Evolutionary conservation across 2,329 filamentous ascomycete genomes (phyloP), one percentile per base, ranked within the genome.

Genomic region (Hirsutella thompsonii): DNA sequence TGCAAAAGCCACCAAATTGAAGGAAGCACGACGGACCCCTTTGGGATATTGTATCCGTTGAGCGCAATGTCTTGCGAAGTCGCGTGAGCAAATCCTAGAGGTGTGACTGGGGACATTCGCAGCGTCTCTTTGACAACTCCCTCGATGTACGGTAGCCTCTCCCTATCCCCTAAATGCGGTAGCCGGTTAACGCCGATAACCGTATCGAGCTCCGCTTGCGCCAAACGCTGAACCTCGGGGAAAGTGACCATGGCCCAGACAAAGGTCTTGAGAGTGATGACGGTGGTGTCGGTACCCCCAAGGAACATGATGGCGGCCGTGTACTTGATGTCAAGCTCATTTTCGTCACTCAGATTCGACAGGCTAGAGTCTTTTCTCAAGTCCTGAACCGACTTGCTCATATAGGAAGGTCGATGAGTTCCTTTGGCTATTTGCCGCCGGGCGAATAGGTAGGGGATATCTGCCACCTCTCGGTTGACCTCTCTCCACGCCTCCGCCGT

Each of bases 1-100:
- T 85, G 81, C 20, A 79, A 71, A 13, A 61, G 47, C 19, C 49
- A 55, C 53, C 54, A 59, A 4, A 52, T 42, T 0, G 50, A 47
- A 3, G 45, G 46, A 3, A 60, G 40, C 6, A 59, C 26, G 6
- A 46, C 33, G 1, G 57, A 40, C 1, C 50, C 52, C 19, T 55
- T 52, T 1, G 59, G 58, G 8, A 61, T 56, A 0, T 36, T 40
- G 20, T 50, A 55, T 0, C 51, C 51, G 2, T 44, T 39, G 23
- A 47, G 52, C 0, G 30, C 34, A 13, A 55, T 42, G 1, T 58
- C 55, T 13, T 58, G 53, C 0, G 52, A 53, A 1, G 66, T 59
- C 2, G 52, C 51, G 34, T 68, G 63, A 0, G 61, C 53, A 2
- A 73, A 52, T 0, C 57, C 52, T 38, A 66, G 52, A 0, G 61